Percentiles rank a stretch among this genome's conserved stretches.
Evolutionary conservation across 2,329 filamentous ascomycete species (phyloP).

Genomic region (Alternaria triticina): DNA sequence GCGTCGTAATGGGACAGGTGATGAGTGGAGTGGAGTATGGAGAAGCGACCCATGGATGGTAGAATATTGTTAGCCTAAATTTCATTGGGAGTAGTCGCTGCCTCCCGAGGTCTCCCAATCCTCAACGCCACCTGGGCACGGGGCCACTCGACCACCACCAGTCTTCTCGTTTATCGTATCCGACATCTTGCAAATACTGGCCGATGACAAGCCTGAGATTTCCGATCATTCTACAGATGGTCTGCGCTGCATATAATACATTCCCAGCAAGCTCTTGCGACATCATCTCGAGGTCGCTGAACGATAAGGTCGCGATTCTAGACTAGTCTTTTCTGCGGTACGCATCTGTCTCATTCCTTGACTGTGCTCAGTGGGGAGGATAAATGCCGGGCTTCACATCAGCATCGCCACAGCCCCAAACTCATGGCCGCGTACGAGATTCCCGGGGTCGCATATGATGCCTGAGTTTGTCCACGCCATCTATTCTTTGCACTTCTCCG

Average conservation of each 20-base stretch:
- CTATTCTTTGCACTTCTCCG: neutral
- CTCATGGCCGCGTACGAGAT: neutral
- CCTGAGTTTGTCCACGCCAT: neutral
- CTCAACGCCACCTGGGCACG: neutral
- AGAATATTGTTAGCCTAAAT: neutral
- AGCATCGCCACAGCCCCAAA: neutral
- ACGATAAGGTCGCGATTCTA: neutral
- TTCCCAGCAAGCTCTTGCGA: neutral
- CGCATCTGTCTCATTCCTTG: neutral
- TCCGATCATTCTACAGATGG: neutral
- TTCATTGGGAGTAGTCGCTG: neutral
- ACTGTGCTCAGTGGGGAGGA: neutral
- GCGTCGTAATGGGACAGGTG: neutral
- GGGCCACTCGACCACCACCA: neutral
- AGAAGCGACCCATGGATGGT: neutral
- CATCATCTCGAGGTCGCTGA: neutral
- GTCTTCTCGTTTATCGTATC: neutral
- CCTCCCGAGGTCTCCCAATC: neutral
- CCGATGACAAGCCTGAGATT: neutral
- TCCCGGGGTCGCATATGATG: neutral
- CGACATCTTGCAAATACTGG: neutral
- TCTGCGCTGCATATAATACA: neutral
- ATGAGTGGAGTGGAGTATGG: neutral
- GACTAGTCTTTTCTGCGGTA: neutral
- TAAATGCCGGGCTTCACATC: neutral